Evolutionary conservation across 1,284 basidiomycete genomes (phyloP).

Genomic region (Stereum hirsutum): DNA sequence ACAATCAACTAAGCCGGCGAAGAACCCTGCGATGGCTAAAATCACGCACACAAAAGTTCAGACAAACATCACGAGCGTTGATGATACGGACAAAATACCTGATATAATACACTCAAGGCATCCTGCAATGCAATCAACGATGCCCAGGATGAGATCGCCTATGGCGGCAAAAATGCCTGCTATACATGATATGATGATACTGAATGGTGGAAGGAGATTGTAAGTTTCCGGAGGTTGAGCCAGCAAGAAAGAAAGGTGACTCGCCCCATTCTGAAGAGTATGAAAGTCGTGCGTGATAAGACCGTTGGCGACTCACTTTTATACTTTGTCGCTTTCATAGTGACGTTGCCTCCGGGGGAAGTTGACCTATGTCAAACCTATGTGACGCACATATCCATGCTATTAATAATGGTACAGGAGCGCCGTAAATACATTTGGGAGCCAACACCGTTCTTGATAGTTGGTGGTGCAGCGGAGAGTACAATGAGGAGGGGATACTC

Average conservation of each 20-base stretch:
- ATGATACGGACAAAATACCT: conserved; percentile 16
- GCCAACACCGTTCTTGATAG: too few species aligned
- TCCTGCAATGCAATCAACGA: conserved; percentile 29
- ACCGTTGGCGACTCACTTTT: neutral
- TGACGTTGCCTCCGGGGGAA: too few species aligned
- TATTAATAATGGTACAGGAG: too few species aligned
- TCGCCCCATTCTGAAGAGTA: conserved; percentile 1
- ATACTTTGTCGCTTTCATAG: neutral
- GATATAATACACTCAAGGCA: conserved; percentile 35
- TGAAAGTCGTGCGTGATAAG: neutral
- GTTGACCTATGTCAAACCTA: too few species aligned
- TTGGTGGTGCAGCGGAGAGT: too few species aligned
- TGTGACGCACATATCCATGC: too few species aligned
- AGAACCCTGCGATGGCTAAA: conserved; percentile 25
- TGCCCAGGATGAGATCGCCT: conserved; percentile 29
- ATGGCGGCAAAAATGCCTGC: conserved; percentile 32
- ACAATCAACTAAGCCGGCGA: conserved; percentile 21
- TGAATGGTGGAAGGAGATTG: conserved; percentile 5
- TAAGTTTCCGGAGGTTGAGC: neutral
- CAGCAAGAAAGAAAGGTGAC: neutral
- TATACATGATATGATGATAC: conserved; percentile 27
- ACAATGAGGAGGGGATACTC: too few species aligned
- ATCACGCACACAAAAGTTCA: too few species aligned
- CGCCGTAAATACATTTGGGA: too few species aligned
- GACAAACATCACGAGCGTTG: neutral